These are phyloP conservation scores for Mrakia frigida DNA, from an alignment of 768 basidiomycete species.

Conservation along the genomic window DNA sequence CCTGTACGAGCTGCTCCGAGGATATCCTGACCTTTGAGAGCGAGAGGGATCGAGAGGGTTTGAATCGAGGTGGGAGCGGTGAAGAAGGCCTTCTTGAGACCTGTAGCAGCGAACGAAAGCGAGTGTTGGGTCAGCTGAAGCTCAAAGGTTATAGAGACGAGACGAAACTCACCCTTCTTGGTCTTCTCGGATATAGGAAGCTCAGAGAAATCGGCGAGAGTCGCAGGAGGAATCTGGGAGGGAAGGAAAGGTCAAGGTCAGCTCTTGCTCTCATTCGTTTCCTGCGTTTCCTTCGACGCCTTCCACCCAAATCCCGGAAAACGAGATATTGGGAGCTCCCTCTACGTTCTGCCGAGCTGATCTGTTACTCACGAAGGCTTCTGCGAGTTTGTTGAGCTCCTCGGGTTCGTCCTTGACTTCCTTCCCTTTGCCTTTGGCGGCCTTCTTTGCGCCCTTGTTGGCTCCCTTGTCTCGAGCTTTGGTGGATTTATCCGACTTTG, in stretches of 20 bases:
- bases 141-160: background rate
- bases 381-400: slow-evolving; percentile 41
- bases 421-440: slow-evolving; percentile 33
- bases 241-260: background rate
- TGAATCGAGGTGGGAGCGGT: slow-evolving; percentile 81
- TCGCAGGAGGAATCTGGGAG: slow-evolving; percentile 53
- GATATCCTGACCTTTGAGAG: slow-evolving; percentile 61
- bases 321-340: background rate
- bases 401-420: slow-evolving; percentile 42
- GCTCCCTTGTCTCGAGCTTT: slow-evolving; percentile 9
- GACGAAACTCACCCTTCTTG: slow-evolving; percentile 19
- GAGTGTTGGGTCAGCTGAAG: background rate
- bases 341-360: background rate
- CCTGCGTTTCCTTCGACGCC: background rate
- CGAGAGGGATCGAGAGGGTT: slow-evolving; percentile 55
- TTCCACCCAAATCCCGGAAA: background rate
- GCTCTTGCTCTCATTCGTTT: background rate
- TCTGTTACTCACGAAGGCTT: slow-evolving; percentile 44
- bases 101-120: slow-evolving; percentile 45
- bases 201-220: slow-evolving; percentile 43
- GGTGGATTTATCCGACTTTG: background rate
- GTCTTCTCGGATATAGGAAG: slow-evolving; percentile 31
- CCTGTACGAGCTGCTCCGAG: slow-evolving; percentile 67
- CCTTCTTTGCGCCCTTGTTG: slow-evolving; percentile 12
- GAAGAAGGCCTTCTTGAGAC: slow-evolving; percentile 80